Evolutionary conservation across 1,139 yeast species (phyloP), one percentile per base, ranked within the genome.

Genomic region (Kodamaea sp.): DNA sequence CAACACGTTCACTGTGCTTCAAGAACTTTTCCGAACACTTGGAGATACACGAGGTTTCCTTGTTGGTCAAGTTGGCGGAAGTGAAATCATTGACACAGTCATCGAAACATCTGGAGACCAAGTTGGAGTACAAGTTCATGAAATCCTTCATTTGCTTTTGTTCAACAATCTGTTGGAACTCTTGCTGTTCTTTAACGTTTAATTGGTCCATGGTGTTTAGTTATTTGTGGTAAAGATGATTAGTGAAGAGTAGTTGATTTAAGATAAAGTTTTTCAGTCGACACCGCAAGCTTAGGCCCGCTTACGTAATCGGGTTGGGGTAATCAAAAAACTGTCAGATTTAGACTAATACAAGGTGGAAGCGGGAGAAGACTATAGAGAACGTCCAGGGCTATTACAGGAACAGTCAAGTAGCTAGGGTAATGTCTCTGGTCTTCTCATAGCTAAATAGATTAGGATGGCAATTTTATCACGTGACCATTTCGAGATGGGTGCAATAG

Each of bases 71-170:
- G 57, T 80, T 80, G 59, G 85, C 83, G 30, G 97, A 88, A 40
- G 98, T 92, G 79, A 92, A 90, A 63, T 92, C 98, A 61, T 90
- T 90, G 60, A 92, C 96, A 71, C 98, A 92, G 70, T 92, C 97
- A 41, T 81, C 81, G 71, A 92, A 92, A 73, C 98, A 92, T 73
- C 96, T 83, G 64, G 94, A 92, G 39, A 92, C 97, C 55, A 92
- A 78, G 61, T 85, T 84, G 46, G 97, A 89, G 77, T 92, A 92
- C 50, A 78, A 79, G 63, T 94, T 83, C 97, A 90, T 90, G 81
- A 90, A 92, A 63, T 92, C 98, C 67, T 87, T 87, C 97, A 92
- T 89, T 70, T 92, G 98, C 77, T 92, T 92, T 63, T 87, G 92
- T 70, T 90, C 97, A 50, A 90, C 95, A 49, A 90, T 74, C 64